Percentiles rank a stretch among this genome's conserved stretches.
phyloP scores from a whole-genome alignment of 1,284 basidiomycete genomes.

The Melampsora larici-populina region DNA sequence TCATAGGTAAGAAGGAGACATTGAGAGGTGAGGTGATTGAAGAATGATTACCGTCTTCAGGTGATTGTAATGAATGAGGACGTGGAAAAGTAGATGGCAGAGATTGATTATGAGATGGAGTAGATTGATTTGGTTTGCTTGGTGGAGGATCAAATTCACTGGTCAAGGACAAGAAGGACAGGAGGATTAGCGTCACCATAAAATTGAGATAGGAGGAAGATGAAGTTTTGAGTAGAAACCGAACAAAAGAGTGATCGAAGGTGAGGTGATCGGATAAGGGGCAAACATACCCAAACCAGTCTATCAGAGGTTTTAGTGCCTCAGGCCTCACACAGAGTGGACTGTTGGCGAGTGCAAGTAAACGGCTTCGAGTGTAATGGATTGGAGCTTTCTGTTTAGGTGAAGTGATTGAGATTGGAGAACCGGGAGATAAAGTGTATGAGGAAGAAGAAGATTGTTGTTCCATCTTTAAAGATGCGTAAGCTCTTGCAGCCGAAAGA shows the following conservation, averaged over 20 bases:
- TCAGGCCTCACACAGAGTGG: conserved; percentile 40
- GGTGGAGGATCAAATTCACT: conserved; percentile 33
- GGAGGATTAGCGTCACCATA: not conserved
- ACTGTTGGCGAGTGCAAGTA: conserved; percentile 32
- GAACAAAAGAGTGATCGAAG: not conserved
- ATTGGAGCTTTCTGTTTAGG: conserved; percentile 1
- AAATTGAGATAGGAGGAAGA: too few species aligned
- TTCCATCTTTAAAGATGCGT: conserved; percentile 40
- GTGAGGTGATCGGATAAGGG: conserved; percentile 6
- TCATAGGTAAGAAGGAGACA: conserved; percentile 28
- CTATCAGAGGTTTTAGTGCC: conserved; percentile 31
- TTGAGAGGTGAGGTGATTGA: not conserved
- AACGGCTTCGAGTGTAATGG: conserved; percentile 25
- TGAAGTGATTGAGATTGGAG: not conserved
- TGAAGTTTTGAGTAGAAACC: too few species aligned
- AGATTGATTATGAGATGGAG: conserved; percentile 21
- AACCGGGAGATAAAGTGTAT: not conserved
- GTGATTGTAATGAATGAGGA: conserved; percentile 9
- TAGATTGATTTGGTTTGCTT: not conserved
- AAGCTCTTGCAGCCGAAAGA: conserved; percentile 41
- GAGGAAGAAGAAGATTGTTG: conserved; percentile 17
- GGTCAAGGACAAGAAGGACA: not conserved
- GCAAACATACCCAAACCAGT: conserved; percentile 40
- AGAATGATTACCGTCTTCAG: not conserved
- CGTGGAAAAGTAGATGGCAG: not conserved